Evolutionary conservation across 2,329 filamentous ascomycete species (phyloP), one percentile per base, ranked within the genome.

Genomic region (Curvularia spicifera): DNA sequence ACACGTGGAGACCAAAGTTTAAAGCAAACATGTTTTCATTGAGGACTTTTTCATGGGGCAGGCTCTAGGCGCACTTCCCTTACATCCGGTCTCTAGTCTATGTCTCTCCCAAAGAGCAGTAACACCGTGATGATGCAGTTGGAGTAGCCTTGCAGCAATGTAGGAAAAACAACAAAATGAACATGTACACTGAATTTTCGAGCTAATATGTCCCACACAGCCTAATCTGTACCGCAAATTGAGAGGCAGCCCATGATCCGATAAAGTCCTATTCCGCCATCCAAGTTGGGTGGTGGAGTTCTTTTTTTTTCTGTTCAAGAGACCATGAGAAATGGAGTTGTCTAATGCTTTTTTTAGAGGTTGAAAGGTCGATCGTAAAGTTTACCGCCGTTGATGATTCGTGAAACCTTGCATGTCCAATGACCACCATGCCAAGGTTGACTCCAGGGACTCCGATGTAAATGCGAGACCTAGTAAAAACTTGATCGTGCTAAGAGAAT

Each of bases 271-370:
- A 39, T 51, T 35, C 46, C 47, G 52, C 53, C 53, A n/a, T 22
- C 51, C 51, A 53, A 61, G 15, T 48, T 46, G 18, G 29, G 18
- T 15, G 37, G 39, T 28, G 40, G 35, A 15, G 31, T 33, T 33
- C 12, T 12, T 33, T 45, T 52, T 52, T 45, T 60, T 56, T 51
- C 45, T 51, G 26, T 51, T 55, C 50, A 24, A 26, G 12, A 43
- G 62, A 64, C 63, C 66, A 63, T 69, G 66, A 69, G 68, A 66
- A 60, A 31, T 51, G 37, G 65, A 65, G 24, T 65, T 66, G 61
- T 76, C 72, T 75, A 76, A 74, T 75, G 69, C 72, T 68, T 68
- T 75, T 75, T 76, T 75, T 67, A 45, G 43, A 56, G 63, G 56
- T 60, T 59, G 50, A 56, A 67, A 65, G 55, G 59, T 60, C 59